phyloP scores from a whole-genome alignment of 2,329 filamentous ascomycete species.

The Plectosphaerella cucumerina region DNA sequence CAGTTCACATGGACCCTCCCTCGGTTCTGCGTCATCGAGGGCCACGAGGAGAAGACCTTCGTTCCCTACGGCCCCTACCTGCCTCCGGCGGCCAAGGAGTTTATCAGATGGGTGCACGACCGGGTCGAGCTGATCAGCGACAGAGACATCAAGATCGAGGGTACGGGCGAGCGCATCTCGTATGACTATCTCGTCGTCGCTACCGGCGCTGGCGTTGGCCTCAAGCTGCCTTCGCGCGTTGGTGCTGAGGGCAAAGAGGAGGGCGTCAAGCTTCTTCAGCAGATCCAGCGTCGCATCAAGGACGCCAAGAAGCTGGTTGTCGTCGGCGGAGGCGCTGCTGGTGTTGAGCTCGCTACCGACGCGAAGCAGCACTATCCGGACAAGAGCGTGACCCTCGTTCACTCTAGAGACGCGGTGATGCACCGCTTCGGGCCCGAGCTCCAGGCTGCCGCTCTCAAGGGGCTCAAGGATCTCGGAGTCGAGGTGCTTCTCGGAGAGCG shows the following conservation, averaged over 20 bases:
- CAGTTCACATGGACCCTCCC: conserved; percentile 59
- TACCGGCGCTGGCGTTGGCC: conserved; percentile 44
- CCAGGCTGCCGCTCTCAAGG: conserved; percentile 33
- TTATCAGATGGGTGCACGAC: conserved; percentile 36
- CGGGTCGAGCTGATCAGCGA: conserved; percentile 32
- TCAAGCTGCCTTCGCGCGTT: conserved; percentile 44
- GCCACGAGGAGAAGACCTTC: conserved; percentile 55
- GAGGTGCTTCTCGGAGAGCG: conserved; percentile 48
- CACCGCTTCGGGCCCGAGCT: conserved; percentile 42
- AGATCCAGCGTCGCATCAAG: conserved; percentile 41
- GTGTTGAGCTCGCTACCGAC: conserved; percentile 58
- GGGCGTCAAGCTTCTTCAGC: conserved; percentile 36
- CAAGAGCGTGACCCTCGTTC: conserved; percentile 53
- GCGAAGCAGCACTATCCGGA: conserved; percentile 51
- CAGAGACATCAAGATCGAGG: conserved; percentile 33
- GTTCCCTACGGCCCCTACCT: conserved; percentile 51
- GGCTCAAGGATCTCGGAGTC: conserved; percentile 41
- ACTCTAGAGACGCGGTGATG: conserved; percentile 51
- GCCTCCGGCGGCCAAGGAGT: conserved; percentile 24
- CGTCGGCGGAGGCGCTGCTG: conserved; percentile 57
- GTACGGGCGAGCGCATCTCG: conserved; percentile 35
- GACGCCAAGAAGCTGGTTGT: conserved; percentile 40
- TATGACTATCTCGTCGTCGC: conserved; percentile 56
- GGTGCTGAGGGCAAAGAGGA: conserved; percentile 33
- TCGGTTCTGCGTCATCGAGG: conserved; percentile 51